phyloP scores from a whole-genome alignment of 2,329 filamentous ascomycete genomes.

The Paecilomyces dactylethromorphus region DNA sequence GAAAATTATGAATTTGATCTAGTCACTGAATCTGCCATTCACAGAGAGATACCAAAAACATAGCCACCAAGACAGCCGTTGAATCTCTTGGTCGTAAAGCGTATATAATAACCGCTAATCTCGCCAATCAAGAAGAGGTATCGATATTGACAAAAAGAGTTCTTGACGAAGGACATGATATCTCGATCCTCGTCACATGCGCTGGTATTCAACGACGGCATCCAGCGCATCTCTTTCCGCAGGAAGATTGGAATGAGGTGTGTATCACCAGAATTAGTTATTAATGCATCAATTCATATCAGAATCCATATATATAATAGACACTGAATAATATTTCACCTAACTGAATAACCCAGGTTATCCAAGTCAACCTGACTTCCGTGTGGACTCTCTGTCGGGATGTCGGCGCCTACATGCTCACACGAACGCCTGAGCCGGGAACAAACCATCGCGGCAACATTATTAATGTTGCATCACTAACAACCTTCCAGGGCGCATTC shows the following conservation, averaged over 20 bases:
- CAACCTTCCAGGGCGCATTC: conserved; percentile 79
- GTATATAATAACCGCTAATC: conserved; percentile 38
- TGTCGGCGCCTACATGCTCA: conserved; percentile 28
- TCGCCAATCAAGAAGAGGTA: conserved; percentile 35
- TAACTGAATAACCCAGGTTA: conserved; percentile 43
- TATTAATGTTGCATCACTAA: conserved; percentile 77
- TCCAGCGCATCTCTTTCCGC: conserved; percentile 67
- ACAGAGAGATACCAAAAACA: conserved; percentile 49
- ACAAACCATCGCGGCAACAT: conserved; percentile 41
- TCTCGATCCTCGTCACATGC: conserved; percentile 78
- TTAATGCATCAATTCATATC: too few species aligned
- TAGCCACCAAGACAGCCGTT: conserved; percentile 35
- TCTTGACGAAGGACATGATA: conserved; percentile 43
- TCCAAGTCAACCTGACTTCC: conserved; percentile 79
- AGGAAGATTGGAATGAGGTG: conserved; percentile 67
- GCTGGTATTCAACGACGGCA: conserved; percentile 80
- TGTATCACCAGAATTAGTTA: conserved; percentile 3
- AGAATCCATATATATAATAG: neutral
- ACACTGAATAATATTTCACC: neutral
- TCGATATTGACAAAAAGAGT: conserved; percentile 34
- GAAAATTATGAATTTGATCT: neutral
- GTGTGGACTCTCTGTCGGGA: conserved; percentile 58
- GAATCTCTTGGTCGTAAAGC: conserved; percentile 32
- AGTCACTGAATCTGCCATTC: neutral
- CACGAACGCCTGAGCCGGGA: conserved; percentile 20